These are phyloP conservation scores for Fraxinus velutina DNA, from an alignment of 305 asterid genomes.

Conservation along the genomic window DNA sequence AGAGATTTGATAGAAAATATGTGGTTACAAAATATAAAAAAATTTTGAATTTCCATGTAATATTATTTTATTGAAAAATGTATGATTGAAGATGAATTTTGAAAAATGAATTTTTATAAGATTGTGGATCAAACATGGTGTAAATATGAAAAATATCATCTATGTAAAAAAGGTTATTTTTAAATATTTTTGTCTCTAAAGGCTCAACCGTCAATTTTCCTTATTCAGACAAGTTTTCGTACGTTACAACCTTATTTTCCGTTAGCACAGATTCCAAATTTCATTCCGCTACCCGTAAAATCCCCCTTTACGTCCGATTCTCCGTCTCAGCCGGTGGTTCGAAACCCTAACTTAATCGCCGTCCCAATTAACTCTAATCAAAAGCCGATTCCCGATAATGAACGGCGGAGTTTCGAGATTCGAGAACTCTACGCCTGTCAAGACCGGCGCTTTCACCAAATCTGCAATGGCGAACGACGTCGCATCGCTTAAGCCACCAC, in stretches of 20 bases:
- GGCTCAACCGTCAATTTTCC: not conserved
- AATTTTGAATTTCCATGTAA: too few species aligned
- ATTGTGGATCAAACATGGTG: too few species aligned
- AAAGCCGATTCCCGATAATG: conserved; percentile 25
- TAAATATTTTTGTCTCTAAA: not conserved
- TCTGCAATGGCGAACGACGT: conserved; percentile 43
- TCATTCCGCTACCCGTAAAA: not conserved
- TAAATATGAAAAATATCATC: too few species aligned
- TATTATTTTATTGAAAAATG: too few species aligned
- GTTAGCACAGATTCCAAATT: not conserved
- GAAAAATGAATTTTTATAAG: too few species aligned
- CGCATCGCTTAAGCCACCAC: conserved; percentile 35
- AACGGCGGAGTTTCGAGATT: conserved; percentile 48
- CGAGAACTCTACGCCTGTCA: conserved; percentile 46
- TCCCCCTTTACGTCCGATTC: not conserved
- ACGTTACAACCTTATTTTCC: not conserved
- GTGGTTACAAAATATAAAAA: too few species aligned
- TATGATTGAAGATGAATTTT: too few species aligned
- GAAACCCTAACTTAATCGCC: not conserved
- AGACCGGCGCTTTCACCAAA: conserved; percentile 27
- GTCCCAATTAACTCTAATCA: not conserved
- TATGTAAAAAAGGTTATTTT: not conserved
- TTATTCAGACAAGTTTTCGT: not conserved
- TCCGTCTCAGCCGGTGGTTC: not conserved
- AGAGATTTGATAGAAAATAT: too few species aligned